Percentiles rank a stretch among this genome's conserved stretches.
Conservation (phyloP, 2,329 filamentous ascomycete genomes). For the Orbilia javanica region DNA sequence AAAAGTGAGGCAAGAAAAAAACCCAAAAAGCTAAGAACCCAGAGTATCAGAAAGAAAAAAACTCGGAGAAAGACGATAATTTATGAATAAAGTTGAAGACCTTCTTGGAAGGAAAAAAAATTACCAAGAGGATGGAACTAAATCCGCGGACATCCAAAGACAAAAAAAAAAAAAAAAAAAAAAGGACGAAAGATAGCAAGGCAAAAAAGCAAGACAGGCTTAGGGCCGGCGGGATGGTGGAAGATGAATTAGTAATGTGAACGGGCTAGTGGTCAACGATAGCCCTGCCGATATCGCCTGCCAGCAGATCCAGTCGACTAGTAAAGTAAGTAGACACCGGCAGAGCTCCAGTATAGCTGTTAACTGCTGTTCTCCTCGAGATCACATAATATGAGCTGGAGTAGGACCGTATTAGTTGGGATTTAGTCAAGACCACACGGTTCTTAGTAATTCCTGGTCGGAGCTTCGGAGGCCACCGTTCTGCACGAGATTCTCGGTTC, state of each 20-base stretch:
- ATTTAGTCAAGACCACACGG: not conserved
- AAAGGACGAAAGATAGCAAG: no score
- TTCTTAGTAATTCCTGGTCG: not conserved
- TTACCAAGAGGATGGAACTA: no score
- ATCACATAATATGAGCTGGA: no score
- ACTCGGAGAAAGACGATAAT: not conserved
- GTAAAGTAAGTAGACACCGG: no score
- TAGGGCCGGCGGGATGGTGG: constrained; percentile 4
- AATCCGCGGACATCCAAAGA: no score
- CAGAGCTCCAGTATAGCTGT: no score
- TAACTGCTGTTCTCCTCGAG: no score
- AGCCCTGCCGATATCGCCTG: constrained; percentile 45
- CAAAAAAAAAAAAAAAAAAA: not conserved
- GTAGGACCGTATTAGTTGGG: no score
- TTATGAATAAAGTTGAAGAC: not conserved
- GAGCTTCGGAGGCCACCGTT: constrained; percentile 6
- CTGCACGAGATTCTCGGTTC: no score
- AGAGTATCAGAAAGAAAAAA: not conserved
- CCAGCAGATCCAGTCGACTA: no score
- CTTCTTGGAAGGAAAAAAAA: not conserved
- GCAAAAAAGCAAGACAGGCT: no score
- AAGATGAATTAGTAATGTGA: constrained; percentile 39
- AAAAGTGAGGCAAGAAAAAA: no score
- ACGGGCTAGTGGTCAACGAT: constrained; percentile 21
- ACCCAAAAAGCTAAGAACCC: not conserved